These are phyloP conservation scores for Nepenthes mirabilis DNA, from an alignment of 148 eudicot species.

Conservation along the genomic window DNA sequence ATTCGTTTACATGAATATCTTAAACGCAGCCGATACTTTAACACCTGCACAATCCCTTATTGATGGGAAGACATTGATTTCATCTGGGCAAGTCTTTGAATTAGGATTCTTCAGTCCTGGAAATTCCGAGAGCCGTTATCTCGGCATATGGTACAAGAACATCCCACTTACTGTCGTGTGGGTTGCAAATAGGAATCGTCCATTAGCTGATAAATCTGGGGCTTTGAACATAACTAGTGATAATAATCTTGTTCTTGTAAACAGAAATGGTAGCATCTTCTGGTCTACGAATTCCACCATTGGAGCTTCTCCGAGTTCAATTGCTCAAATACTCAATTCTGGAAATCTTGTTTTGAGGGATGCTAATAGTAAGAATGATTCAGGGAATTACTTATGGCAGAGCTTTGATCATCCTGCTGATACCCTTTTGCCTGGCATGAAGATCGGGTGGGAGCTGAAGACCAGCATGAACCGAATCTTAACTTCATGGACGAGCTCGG, in stretches of 20 bases:
- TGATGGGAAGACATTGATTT: constrained; percentile 2
- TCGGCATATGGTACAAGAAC: constrained; percentile 15
- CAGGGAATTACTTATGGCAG: constrained; percentile 23
- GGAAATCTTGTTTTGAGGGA: constrained; percentile 30
- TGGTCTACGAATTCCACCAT: constrained; percentile 24
- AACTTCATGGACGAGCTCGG: constrained; percentile 35
- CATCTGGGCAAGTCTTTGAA: not conserved
- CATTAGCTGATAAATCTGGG: constrained; percentile 16
- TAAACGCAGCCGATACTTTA: constrained; percentile 1
- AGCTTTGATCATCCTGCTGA: constrained; percentile 42
- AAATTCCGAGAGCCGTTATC: constrained; percentile 1
- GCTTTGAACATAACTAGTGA: constrained; percentile 10
- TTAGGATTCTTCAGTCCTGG: constrained; percentile 11
- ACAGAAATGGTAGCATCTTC: constrained; percentile 5
- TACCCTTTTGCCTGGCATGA: constrained; percentile 33
- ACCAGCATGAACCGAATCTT: constrained; percentile 25
- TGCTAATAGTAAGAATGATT: constrained; percentile 1
- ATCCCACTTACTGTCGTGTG: constrained; percentile 31
- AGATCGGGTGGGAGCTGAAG: constrained; percentile 21
- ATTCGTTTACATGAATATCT: too few relatives aligned
- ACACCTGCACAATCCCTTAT: not conserved
- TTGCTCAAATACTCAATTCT: constrained; percentile 16
- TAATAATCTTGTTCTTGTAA: constrained; percentile 17
- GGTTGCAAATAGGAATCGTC: constrained; percentile 50
- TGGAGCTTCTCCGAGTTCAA: not conserved